Base-by-base conservation (phyloP, 2,329 filamentous ascomycete species). In the Talaromyces sp. region DNA sequence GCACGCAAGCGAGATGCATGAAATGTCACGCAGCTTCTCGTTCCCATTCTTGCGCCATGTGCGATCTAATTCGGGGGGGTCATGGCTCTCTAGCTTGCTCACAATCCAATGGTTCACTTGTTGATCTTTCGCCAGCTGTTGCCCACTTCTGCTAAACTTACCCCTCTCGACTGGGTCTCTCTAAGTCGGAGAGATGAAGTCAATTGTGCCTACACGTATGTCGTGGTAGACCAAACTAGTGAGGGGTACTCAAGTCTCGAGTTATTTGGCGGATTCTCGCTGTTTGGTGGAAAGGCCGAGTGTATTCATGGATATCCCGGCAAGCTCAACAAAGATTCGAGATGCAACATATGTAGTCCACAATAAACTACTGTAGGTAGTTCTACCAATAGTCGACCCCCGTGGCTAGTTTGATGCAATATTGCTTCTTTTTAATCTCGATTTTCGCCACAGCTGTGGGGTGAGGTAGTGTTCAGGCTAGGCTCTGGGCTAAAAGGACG, bases 381-480 rank as follows among this genome's bases (percentile, higher is more conserved):
- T 2, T 3, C 3, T 29, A 36, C 34, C 34, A 36, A 36, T 36
- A 36, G 34, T 36, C 11, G 34, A 5, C 34, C 34, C 13, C 11
- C 7, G 53, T 56, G 53, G n/a, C 53, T 56, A 5, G 53, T 56
- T 10, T 15, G 11, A 36, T 15, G 10, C 31, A 56, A 56, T 54
- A 54, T 54, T 40, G 60, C 59, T n/a, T 61, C 17, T 61, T 54
- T 40, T 43, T 54, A 54, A 54, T 62, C 47, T 54, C 60, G 47
- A 51, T 54, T 40, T 62, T 62, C 17, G 60, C 60, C 60, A 62
- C 60, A 62, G n/a, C 34, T 27, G 47, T 40, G 60, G 60, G 60
- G 60, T 31, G n/a, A n/a, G n/a, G n/a, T 61, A 36, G 51, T 56
- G n/a, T 36, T 25, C 10, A 22, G 31, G 19, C 31, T 56, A 38